These are phyloP conservation scores for Arthromyces matolae DNA, from an alignment of 768 basidiomycete species.

Conservation along the genomic window DNA sequence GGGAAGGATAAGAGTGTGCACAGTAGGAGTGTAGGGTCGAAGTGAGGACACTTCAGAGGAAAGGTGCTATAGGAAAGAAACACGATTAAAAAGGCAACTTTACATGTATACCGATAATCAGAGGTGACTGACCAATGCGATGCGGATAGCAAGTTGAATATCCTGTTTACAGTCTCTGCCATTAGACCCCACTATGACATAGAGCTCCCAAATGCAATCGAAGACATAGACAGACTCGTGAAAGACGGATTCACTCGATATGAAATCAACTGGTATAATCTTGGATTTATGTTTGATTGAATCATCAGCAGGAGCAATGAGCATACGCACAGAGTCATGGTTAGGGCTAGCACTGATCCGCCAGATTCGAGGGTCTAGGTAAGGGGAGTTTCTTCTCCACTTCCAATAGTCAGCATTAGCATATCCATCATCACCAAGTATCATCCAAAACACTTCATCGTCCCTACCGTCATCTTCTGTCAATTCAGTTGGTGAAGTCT, in stretches of 20 bases:
- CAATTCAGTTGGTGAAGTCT: conserved; percentile 48
- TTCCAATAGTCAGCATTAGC: conserved; percentile 82
- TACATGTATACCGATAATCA: not conserved
- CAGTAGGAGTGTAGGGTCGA: conserved; percentile 67
- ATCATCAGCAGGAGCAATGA: not conserved
- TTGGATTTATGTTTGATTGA: conserved; percentile 29
- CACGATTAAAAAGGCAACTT: too few relatives aligned
- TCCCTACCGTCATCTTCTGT: conserved; percentile 59
- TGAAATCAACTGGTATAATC: conserved; percentile 43
- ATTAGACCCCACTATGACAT: conserved; percentile 64
- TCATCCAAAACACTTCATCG: conserved; percentile 86
- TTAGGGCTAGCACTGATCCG: conserved; percentile 39
- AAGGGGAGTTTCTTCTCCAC: conserved; percentile 51
- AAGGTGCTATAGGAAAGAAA: conserved; percentile 53
- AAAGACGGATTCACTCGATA: conserved; percentile 36
- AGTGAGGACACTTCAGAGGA: conserved; percentile 45
- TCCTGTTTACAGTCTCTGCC: conserved; percentile 59
- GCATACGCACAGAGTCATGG: conserved; percentile 37
- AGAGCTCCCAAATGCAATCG: conserved; percentile 79
- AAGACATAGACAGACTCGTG: conserved; percentile 56
- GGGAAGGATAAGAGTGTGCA: conserved; percentile 72
- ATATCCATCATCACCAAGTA: conserved; percentile 71
- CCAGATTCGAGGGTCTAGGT: conserved; percentile 56
- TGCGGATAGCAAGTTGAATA: conserved; percentile 58
- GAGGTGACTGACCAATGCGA: conserved; percentile 46